These are phyloP conservation scores for Tagetes patula DNA, from an alignment of 129 eudicot genomes.

Conservation along the genomic window DNA sequence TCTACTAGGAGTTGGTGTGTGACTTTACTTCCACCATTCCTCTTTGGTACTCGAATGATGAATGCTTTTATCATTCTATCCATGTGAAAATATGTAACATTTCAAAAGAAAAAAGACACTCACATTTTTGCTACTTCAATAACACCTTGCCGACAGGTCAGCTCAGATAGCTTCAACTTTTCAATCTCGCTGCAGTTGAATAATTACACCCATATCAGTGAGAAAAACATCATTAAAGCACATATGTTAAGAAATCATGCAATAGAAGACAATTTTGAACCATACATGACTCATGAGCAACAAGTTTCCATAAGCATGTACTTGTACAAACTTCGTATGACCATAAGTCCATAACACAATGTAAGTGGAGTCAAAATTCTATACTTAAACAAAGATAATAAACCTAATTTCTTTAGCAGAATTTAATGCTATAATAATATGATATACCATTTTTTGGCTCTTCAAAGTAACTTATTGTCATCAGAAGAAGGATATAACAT, in stretches of 20 bases:
- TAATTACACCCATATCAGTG: slow-evolving; percentile 23
- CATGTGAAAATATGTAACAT: neutral
- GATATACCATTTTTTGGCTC: slow-evolving; percentile 8
- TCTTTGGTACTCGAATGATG: neutral
- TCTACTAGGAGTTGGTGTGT: neutral
- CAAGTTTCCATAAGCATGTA: neutral
- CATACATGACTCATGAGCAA: slow-evolving; percentile 12
- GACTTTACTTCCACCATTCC: neutral
- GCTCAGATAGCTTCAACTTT: slow-evolving; percentile 87
- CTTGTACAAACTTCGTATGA: neutral
- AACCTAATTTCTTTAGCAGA: neutral
- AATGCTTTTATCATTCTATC: slow-evolving; percentile 1
- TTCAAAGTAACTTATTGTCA: neutral
- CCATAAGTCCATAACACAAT: neutral
- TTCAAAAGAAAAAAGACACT: slow-evolving; percentile 25
- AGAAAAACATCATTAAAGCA: slow-evolving; percentile 17
- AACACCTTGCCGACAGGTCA: slow-evolving; percentile 93
- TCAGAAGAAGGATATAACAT: slow-evolving; percentile 13
- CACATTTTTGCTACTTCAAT: slow-evolving; percentile 94
- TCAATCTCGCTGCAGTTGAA: slow-evolving; percentile 74
- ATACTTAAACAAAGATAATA: neutral
- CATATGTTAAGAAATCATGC: slow-evolving; percentile 1
- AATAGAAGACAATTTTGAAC: slow-evolving; percentile 8
- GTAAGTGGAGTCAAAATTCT: neutral
- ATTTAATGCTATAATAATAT: slow-evolving; percentile 1